These are phyloP conservation scores for Pinus tabuliformis DNA, from an alignment of 75 land plant species.

Conservation along the genomic window DNA sequence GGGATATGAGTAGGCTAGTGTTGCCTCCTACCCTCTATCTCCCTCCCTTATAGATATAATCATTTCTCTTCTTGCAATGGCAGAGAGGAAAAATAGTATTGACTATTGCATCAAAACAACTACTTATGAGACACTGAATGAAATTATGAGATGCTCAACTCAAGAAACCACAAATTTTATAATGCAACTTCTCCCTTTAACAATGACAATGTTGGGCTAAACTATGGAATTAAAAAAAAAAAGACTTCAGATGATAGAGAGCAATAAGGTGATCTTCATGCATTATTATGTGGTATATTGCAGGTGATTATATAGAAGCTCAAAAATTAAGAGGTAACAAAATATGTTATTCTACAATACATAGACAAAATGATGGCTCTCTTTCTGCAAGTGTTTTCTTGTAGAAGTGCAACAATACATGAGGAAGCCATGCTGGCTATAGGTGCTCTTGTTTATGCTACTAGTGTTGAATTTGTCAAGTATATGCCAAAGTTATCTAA, in stretches of 20 bases:
- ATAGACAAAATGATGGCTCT: conserved; percentile 64
- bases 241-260: conserved; percentile 30
- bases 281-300: conserved; percentile 60
- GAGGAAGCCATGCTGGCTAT: conserved; percentile 82
- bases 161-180: conserved; percentile 42
- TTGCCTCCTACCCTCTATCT: conserved; percentile 22
- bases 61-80: conserved; percentile 27
- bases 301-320: conserved; percentile 70
- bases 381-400: conserved; percentile 61
- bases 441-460: conserved; percentile 65
- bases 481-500: conserved; percentile 68
- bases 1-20: conserved; percentile 54
- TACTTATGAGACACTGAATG: conserved; percentile 74
- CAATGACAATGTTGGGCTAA: conserved; percentile 44
- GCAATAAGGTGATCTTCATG: conserved; percentile 64
- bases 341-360: conserved; percentile 38
- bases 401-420: conserved; percentile 69
- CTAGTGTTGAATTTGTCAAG: conserved; percentile 53
- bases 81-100: conserved; percentile 43
- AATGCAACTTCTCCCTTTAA: conserved; percentile 44
- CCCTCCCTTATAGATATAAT: conserved; percentile 48
- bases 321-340: conserved; percentile 39
- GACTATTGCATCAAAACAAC: conserved; percentile 52
- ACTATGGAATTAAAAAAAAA: conserved; percentile 49
- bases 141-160: conserved; percentile 48